phyloP scores from a whole-genome alignment of 306 rosid species.

The Inga oerstediana region DNA sequence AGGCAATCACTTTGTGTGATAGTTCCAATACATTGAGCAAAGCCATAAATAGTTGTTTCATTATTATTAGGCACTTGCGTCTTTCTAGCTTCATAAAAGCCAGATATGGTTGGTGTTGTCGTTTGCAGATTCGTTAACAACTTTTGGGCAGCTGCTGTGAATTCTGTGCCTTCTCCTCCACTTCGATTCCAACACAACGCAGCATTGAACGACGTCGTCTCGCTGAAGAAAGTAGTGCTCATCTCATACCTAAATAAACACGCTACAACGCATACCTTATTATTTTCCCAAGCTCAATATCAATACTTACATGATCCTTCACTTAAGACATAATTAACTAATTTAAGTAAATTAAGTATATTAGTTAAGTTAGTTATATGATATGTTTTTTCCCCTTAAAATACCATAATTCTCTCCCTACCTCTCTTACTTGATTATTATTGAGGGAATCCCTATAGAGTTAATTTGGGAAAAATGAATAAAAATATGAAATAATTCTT shows the following conservation, averaged over 20 bases:
- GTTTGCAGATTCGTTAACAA: conserved; percentile 27
- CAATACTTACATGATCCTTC: too few relatives aligned
- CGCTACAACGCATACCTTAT: background rate
- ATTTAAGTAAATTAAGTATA: too few relatives aligned
- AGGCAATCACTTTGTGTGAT: background rate
- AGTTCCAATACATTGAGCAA: background rate
- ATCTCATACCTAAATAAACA: background rate
- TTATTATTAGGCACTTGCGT: conserved; percentile 15
- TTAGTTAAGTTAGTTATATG: too few relatives aligned
- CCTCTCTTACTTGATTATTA: too few relatives aligned
- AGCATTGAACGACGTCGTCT: conserved; percentile 13
- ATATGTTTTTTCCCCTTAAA: too few relatives aligned
- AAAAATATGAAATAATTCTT: too few relatives aligned
- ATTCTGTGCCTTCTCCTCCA: background rate
- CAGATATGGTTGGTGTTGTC: conserved; percentile 41
- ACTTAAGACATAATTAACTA: too few relatives aligned
- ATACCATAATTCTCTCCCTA: too few relatives aligned
- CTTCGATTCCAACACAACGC: conserved; percentile 23
- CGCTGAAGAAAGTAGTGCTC: conserved; percentile 21
- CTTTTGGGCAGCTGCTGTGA: background rate
- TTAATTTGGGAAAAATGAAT: too few relatives aligned
- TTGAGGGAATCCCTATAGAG: too few relatives aligned
- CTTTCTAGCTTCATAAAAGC: conserved; percentile 52
- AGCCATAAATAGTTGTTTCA: background rate
- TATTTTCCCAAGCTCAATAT: background rate